These are phyloP conservation scores for Digitaria exilis DNA, from an alignment of 202 grass and related monocot genomes.

Conservation along the genomic window DNA sequence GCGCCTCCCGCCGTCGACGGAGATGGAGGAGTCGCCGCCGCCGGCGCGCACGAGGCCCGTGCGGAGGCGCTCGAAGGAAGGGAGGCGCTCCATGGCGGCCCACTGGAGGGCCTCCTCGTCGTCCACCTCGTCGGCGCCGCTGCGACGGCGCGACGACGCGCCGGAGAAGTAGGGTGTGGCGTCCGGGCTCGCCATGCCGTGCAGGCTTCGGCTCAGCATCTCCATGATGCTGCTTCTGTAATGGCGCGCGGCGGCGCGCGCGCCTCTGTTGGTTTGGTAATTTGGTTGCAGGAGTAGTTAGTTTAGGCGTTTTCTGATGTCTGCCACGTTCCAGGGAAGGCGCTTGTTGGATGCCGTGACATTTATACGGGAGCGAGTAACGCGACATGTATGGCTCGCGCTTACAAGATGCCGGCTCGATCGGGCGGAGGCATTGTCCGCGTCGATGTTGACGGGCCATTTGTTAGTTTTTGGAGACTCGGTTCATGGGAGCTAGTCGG, in stretches of 20 bases:
- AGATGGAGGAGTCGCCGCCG: background rate
- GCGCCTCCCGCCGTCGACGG: background rate
- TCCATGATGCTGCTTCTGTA: conserved; percentile 7
- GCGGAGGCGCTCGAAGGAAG: conserved; percentile 65
- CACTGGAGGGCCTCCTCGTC: conserved; percentile 86
- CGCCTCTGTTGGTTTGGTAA: too few species aligned
- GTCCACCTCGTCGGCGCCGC: conserved; percentile 49
- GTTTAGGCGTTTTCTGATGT: too few species aligned
- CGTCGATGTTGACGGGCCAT: background rate
- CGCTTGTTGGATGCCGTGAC: background rate
- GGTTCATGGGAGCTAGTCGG: background rate
- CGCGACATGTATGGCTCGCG: background rate
- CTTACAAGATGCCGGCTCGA: conserved; percentile 24
- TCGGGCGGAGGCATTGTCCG: conserved; percentile 18
- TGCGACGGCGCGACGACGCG: conserved; percentile 37
- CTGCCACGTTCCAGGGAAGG: background rate
- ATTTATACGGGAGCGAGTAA: background rate
- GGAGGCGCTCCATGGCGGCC: conserved; percentile 81
- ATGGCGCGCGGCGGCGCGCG: background rate
- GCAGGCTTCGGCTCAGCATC: conserved; percentile 51
- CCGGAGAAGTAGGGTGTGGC: conserved; percentile 50
- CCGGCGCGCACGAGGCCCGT: conserved; percentile 50
- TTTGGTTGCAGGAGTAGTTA: too few species aligned
- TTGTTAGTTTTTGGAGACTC: background rate
- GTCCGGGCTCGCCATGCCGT: conserved; percentile 57